Conservation (phyloP, 2,329 filamentous ascomycete genomes). For the Beauveria medogensis region DNA sequence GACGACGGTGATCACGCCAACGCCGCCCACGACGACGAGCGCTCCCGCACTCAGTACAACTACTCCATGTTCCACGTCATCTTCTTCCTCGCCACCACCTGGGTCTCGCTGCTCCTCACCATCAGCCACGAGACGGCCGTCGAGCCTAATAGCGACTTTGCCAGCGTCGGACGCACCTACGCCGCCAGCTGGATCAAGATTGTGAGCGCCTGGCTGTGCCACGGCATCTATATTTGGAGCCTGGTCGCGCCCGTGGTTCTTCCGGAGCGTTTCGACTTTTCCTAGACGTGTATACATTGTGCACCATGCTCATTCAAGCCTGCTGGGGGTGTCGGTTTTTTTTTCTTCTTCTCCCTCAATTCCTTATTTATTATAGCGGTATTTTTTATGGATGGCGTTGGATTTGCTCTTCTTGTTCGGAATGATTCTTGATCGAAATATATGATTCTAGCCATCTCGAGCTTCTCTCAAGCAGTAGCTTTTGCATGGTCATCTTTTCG, state of each 20-base stretch:
- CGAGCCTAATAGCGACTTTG: conserved; percentile 61
- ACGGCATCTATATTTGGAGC: conserved; percentile 89
- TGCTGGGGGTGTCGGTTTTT: background rate
- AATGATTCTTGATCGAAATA: too few species aligned
- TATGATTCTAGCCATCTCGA: too few species aligned
- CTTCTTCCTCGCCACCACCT: conserved; percentile 91
- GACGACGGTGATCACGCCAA: conserved; percentile 58
- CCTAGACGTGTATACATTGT: conserved; percentile 16
- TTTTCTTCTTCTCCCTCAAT: background rate
- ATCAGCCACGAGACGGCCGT: conserved; percentile 64
- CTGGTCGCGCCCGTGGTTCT: conserved; percentile 77
- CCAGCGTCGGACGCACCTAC: conserved; percentile 87
- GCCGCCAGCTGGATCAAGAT: conserved; percentile 99
- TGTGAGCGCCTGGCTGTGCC: conserved; percentile 93
- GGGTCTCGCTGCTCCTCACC: conserved; percentile 82
- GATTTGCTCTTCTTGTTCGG: too few species aligned
- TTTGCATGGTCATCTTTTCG: too few species aligned
- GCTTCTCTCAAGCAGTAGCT: too few species aligned
- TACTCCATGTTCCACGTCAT: conserved; percentile 96
- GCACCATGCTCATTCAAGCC: background rate
- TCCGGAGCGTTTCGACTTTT: conserved; percentile 74
- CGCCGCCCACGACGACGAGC: conserved; percentile 76
- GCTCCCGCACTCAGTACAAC: conserved; percentile 84
- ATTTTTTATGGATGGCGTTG: background rate
- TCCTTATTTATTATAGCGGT: too few species aligned